A percentile compares a stretch with the other conserved stretches of the same genome.
phyloP scores from a whole-genome alignment of 345 rosid species.

The Turritis glabra region DNA sequence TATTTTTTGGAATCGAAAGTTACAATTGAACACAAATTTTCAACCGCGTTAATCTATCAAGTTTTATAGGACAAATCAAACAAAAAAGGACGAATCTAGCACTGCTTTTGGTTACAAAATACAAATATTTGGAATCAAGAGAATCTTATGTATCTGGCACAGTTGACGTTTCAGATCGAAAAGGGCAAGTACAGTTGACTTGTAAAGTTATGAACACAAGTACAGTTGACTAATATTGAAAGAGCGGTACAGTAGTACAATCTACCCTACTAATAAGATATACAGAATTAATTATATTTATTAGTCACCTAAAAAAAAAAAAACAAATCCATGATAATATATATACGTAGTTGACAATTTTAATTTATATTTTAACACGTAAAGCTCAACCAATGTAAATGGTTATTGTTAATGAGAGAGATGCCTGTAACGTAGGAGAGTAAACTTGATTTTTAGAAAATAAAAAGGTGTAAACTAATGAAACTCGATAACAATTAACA shows the following conservation, averaged over 20 bases:
- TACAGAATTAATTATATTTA: too few relatives aligned
- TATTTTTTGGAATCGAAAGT: background rate
- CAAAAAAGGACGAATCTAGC: background rate
- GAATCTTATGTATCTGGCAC: background rate
- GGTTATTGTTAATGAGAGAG: conserved; percentile 3
- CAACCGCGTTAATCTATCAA: too few relatives aligned
- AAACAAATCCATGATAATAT: too few relatives aligned
- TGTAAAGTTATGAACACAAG: background rate
- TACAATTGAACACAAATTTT: background rate
- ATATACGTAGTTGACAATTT: too few relatives aligned
- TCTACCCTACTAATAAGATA: too few relatives aligned
- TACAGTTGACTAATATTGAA: conserved; percentile 32
- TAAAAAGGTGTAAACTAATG: background rate
- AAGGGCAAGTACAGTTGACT: conserved; percentile 6
- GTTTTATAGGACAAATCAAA: background rate
- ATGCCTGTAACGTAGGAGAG: background rate
- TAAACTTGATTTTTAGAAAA: background rate
- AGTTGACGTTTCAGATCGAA: conserved; percentile 16
- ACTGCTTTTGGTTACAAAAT: background rate
- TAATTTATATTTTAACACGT: background rate
- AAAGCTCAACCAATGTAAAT: conserved; percentile 1
- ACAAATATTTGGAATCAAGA: conserved; percentile 2
- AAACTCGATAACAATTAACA: background rate
- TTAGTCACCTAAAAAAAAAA: too few relatives aligned
- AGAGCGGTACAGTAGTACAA: conserved; percentile 38